Evolutionary conservation across 495 filamentous ascomycete species (phyloP).

Genomic region (Viridothelium virens): DNA sequence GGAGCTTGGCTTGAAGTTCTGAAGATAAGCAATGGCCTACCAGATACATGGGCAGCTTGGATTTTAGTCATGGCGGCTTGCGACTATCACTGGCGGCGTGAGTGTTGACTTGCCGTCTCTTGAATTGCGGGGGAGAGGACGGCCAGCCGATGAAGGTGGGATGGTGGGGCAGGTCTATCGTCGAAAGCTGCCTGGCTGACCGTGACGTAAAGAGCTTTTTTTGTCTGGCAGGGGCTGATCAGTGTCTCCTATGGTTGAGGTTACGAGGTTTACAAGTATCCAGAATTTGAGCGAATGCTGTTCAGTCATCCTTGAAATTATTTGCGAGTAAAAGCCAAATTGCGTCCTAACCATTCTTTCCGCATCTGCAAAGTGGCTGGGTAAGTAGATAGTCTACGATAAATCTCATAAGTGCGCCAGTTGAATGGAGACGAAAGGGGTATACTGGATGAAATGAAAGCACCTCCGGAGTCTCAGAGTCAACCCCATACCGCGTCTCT

Average conservation of each 20-base stretch:
- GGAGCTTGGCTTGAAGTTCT: neutral
- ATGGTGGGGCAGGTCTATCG: slow-evolving; percentile 8
- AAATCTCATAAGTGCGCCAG: neutral
- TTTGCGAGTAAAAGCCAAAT: too few species aligned
- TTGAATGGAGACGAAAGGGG: neutral
- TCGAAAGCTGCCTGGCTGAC: neutral
- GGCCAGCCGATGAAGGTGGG: neutral
- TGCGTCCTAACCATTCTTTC: neutral
- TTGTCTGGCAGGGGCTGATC: too few species aligned
- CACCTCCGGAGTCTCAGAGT: slow-evolving; percentile 2
- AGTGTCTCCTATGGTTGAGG: too few species aligned
- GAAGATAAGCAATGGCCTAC: neutral
- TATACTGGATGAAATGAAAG: neutral
- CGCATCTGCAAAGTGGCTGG: neutral
- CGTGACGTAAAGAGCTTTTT: neutral
- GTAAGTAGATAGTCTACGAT: neutral
- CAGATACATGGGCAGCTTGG: neutral
- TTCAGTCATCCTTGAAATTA: neutral
- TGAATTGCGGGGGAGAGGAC: neutral
- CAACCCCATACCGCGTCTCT: slow-evolving; percentile 38
- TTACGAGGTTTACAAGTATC: neutral
- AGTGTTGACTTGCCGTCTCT: neutral
- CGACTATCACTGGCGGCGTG: neutral
- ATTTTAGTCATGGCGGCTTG: slow-evolving; percentile 1
- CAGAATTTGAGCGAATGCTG: neutral